Evolutionary conservation across 129 eudicot genomes (phyloP), one percentile per base, ranked within the genome.

Genomic region (Rutidosis leptorrhynchoides): DNA sequence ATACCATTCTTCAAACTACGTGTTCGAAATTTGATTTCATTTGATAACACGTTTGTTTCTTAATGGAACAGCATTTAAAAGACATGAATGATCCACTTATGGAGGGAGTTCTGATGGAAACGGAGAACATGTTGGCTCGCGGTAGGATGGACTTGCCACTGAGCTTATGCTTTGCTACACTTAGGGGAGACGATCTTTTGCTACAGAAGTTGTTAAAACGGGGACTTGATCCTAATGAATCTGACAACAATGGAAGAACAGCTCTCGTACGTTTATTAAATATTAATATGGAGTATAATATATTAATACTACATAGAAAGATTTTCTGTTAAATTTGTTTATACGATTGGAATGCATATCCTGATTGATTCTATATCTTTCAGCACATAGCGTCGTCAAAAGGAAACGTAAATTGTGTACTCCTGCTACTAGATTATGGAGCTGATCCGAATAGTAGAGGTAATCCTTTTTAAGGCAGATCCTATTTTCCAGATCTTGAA

Each of bases 371-470:
- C 10, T 58, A 12, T 28, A 25, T 43, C 27, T 40, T 46, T 57
- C 94, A 94, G 99, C 99, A 94, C 58, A 83, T 94, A 66, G 99
- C 97, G 6, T 93, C 99, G 23, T 79, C 99, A 21, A 78, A 89
- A 79, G 99, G 99, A 75, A 76, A 71, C 25, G 89, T 77, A 17
- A 86, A 94, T 49, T 89, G 99, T 51, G 97, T 89, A 73, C 88
- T 83, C 24, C 83, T 89, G 62, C 81, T 94, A 29, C 85, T 94
- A 17, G 99, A 89, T 61, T 84, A 62, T 71, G 95, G 97, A 33
- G 99, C 97, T 22, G 95, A 89, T 81, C 86, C 93, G 29, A 84
- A 94, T 75, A 77, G 86, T 66, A 82, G 88, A 89, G 99, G 99
- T 89, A 82, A 23, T 6, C 60, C 46, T 24, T 16, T 58, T 28